Base-by-base conservation (phyloP, 78 protist genomes). In the Mantamonas sphyraenae region DNA sequence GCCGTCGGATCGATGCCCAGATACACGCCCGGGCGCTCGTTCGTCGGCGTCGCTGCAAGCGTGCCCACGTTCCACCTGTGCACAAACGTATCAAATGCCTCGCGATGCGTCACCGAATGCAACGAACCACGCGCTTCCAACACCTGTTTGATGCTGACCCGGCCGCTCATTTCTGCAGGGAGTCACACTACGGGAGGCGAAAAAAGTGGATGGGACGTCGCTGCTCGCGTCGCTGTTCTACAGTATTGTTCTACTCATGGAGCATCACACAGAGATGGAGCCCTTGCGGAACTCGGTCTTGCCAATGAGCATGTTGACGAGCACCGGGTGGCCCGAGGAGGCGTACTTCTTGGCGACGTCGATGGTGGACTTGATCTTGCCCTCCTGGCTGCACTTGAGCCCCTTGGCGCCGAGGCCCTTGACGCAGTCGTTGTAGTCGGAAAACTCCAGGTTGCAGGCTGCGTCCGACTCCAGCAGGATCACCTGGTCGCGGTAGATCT, bases 1-100 rank as follows among this genome's bases (percentile, higher is more conserved):
- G 95, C 95, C 0, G 95, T 90, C 26, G 95, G 95, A 40, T 91
- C 95, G 60, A 85, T 87, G n/a, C 95, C 92, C 31, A 72, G 62
- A 61, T 85, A 89, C 14, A 82, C 24, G 16, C 72, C 42, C 14
- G 71, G 20, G 17, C 69, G 66, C 42, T 28, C 39, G 63, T 47
- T 39, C 34, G n/a, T n/a, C n/a, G n/a, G n/a, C n/a, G n/a, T n/a
- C n/a, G n/a, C n/a, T n/a, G n/a, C n/a, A n/a, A n/a, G n/a, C n/a
- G n/a, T n/a, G n/a, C n/a, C n/a, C n/a, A n/a, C n/a, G n/a, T n/a
- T n/a, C n/a, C n/a, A n/a, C n/a, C n/a, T n/a, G n/a, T n/a, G n/a
- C n/a, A n/a, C n/a, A n/a, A n/a, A n/a, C n/a, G n/a, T n/a, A n/a
- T n/a, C n/a, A n/a, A n/a, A n/a, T n/a, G n/a, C n/a, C n/a, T n/a